Evolutionary conservation across 2,329 filamentous ascomycete species (phyloP).

Genomic region (Fusarium scirpi): DNA sequence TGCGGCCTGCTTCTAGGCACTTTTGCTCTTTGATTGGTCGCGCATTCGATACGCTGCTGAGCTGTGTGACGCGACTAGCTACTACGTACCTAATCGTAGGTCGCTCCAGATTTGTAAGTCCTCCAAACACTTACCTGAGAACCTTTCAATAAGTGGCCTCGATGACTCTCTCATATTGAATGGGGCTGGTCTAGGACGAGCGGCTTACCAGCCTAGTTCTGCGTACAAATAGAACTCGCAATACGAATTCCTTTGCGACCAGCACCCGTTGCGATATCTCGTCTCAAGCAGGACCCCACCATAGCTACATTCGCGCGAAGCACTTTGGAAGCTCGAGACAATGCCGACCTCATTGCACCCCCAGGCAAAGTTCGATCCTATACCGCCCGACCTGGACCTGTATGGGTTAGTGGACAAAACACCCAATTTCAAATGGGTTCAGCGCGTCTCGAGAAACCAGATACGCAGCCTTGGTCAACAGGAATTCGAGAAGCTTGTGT

Average conservation of each 20-base stretch:
- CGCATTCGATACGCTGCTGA: constrained; percentile 26
- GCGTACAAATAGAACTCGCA: not conserved
- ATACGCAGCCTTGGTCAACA: constrained; percentile 81
- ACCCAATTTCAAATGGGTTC: constrained; percentile 87
- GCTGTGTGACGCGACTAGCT: constrained; percentile 27
- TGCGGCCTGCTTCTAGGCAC: not conserved
- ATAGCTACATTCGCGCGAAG: constrained; percentile 15
- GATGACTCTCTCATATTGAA: not conserved
- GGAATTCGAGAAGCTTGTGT: constrained; percentile 86
- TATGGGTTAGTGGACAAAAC: constrained; percentile 79
- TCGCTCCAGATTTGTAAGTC: constrained; percentile 8
- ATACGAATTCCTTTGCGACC: not conserved
- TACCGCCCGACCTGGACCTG: constrained; percentile 87
- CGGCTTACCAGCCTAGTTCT: constrained; percentile 16
- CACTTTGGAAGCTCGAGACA: constrained; percentile 43
- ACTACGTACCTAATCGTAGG: not conserved
- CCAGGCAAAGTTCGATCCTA: constrained; percentile 90
- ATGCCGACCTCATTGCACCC: constrained; percentile 84
- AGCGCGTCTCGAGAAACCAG: constrained; percentile 81
- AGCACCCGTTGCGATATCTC: not conserved
- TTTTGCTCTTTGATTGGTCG: constrained; percentile 30
- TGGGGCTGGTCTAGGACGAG: constrained; percentile 3
- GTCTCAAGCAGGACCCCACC: constrained; percentile 10
- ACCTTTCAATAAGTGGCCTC: not conserved
- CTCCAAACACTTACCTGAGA: not conserved